Evolutionary conservation across 106 monocot genomes (phyloP).

Genomic region (Ottelia alismoides): DNA sequence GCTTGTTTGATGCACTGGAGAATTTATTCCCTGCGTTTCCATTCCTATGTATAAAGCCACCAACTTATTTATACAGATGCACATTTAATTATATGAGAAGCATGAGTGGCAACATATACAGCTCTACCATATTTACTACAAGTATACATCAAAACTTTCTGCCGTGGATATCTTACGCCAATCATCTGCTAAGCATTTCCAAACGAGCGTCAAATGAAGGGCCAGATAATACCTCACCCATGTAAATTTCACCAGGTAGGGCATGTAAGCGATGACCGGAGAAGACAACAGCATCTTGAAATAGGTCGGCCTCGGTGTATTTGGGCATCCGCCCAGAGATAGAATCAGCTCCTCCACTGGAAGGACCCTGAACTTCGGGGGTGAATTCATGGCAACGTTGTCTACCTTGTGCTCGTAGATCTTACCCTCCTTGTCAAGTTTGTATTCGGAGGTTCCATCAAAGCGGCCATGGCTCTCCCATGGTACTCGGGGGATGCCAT

Average conservation of each 20-base stretch:
- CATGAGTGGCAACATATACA: background rate
- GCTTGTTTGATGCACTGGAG: too few species aligned
- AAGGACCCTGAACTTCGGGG: slow-evolving; percentile 42
- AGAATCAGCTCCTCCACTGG: slow-evolving; percentile 49
- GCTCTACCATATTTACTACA: background rate
- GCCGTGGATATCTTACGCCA: background rate
- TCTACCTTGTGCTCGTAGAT: slow-evolving; percentile 74
- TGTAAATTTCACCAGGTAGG: slow-evolving; percentile 24
- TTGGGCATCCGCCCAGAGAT: slow-evolving; percentile 43
- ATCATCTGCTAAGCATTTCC: slow-evolving; percentile 7
- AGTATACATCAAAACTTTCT: slow-evolving; percentile 9
- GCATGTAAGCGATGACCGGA: slow-evolving; percentile 4
- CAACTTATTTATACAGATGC: too few species aligned
- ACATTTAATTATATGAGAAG: too few species aligned
- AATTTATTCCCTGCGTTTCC: too few species aligned
- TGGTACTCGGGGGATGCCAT: slow-evolving; percentile 62
- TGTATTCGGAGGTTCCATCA: slow-evolving; percentile 76
- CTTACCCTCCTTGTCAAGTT: slow-evolving; percentile 79
- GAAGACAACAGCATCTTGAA: slow-evolving; percentile 8
- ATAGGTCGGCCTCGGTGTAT: slow-evolving; percentile 52
- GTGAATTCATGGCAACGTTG: slow-evolving; percentile 55
- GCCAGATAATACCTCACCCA: slow-evolving; percentile 41
- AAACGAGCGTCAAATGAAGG: slow-evolving; percentile 23
- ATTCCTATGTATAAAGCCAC: too few species aligned
- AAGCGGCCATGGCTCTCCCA: slow-evolving; percentile 77